phyloP scores from a whole-genome alignment of 805 yeast genomes.

The Pichia californica region DNA sequence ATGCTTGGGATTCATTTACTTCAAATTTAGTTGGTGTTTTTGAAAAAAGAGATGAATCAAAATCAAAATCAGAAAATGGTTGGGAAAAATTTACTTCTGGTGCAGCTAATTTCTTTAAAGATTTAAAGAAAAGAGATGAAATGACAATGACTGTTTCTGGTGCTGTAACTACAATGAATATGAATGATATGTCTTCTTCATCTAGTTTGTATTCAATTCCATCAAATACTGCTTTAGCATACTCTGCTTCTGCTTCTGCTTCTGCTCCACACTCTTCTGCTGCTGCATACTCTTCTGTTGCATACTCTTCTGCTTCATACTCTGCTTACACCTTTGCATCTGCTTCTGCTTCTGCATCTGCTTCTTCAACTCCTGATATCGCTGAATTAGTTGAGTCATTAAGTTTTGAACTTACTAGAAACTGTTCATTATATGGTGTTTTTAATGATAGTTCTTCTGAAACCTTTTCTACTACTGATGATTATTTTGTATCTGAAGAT shows the following conservation, averaged over 20 bases:
- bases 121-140: not conserved
- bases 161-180: too few relatives aligned
- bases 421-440: constrained; percentile 13
- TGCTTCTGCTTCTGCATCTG: not conserved
- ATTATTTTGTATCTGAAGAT: constrained; percentile 3
- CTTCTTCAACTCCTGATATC: not conserved
- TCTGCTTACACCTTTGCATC: not conserved
- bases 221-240: too few relatives aligned
- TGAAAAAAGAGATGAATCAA: constrained; percentile 1
- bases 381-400: not conserved
- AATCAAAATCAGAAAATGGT: not conserved
- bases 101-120: not conserved
- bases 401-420: not conserved
- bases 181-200: too few relatives aligned
- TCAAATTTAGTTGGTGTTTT: not conserved
- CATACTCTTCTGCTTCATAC: too few relatives aligned
- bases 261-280: too few relatives aligned
- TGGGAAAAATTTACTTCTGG: constrained; percentile 2
- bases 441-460: constrained; percentile 9
- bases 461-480: not conserved
- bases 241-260: too few relatives aligned
- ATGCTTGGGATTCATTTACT: constrained; percentile 3
- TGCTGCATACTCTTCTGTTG: not conserved
- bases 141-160: too few relatives aligned
- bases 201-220: too few relatives aligned